These are phyloP conservation scores for Straminergon stramineum DNA, from an alignment of 225 moss, liverwort and hornwort species.

Conservation along the genomic window DNA sequence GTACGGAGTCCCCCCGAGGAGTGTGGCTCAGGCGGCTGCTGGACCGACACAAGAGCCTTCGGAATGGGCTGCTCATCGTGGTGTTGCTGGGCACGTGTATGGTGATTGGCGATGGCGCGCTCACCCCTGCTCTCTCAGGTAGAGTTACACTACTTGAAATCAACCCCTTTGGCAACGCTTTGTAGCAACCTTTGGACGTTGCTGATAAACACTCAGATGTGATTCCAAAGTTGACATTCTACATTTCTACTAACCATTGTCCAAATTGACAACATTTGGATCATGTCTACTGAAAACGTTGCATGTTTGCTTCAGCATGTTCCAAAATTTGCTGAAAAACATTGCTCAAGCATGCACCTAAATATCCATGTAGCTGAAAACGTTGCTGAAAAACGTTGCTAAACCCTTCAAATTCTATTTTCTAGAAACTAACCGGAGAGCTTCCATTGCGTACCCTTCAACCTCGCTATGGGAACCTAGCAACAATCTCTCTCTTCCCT, in stretches of 20 bases:
- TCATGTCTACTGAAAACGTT: neutral
- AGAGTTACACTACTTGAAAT: neutral
- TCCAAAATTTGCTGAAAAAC: neutral
- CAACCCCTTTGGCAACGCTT: neutral
- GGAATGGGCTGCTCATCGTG: constrained; percentile 53
- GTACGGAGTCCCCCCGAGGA: constrained; percentile 20
- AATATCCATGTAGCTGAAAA: no score
- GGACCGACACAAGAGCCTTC: constrained; percentile 43
- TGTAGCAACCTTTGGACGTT: neutral
- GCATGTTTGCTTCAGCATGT: neutral
- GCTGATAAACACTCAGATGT: neutral
- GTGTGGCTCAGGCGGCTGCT: constrained; percentile 41
- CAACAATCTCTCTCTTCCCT: neutral
- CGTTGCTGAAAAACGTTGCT: neutral
- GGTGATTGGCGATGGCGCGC: constrained; percentile 88
- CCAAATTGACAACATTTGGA: neutral
- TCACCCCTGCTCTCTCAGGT: constrained; percentile 93
- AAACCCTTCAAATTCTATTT: neutral
- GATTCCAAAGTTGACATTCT: neutral
- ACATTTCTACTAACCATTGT: neutral
- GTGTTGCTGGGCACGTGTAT: constrained; percentile 81
- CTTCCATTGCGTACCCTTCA: neutral
- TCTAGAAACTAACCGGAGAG: neutral
- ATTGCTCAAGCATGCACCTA: neutral
- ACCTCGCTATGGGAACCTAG: neutral